Conservation (phyloP, 805 yeast species). For the Lipomyces chichibuensis region DNA sequence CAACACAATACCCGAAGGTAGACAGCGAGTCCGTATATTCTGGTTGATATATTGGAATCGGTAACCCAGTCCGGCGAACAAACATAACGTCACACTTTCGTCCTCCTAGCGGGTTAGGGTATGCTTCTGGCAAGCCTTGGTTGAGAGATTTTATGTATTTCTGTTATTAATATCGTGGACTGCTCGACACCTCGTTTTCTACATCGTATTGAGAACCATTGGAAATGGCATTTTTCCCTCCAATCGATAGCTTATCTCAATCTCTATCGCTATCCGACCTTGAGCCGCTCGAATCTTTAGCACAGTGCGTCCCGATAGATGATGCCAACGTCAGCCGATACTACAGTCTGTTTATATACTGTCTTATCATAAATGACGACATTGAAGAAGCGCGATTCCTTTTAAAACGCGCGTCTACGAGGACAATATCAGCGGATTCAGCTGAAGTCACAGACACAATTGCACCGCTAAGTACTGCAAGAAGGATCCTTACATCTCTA, state of each 20-base stretch:
- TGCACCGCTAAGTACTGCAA: neutral
- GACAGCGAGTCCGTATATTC: neutral
- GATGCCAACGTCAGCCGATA: neutral
- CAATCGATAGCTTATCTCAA: neutral
- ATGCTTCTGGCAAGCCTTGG: no score
- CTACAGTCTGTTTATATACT: conserved; percentile 12
- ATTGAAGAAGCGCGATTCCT: conserved; percentile 17
- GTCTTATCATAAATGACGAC: conserved; percentile 6
- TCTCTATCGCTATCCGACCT: conserved; percentile 1
- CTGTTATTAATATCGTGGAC: no score
- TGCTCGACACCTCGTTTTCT: no score
- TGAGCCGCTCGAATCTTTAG: conserved; percentile 11
- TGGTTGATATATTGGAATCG: no score
- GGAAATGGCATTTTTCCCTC: neutral
- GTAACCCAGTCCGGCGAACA: no score
- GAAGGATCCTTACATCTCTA: conserved; percentile 3
- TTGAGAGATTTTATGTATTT: no score
- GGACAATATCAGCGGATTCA: neutral
- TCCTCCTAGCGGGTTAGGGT: no score
- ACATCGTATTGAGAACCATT: neutral
- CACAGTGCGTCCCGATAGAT: neutral
- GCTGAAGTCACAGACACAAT: neutral
- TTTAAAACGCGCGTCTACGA: neutral
- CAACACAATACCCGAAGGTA: neutral
- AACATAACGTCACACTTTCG: no score